Evolutionary conservation across 2,329 filamentous ascomycete species (phyloP).

Genomic region (Xylaria sp.): DNA sequence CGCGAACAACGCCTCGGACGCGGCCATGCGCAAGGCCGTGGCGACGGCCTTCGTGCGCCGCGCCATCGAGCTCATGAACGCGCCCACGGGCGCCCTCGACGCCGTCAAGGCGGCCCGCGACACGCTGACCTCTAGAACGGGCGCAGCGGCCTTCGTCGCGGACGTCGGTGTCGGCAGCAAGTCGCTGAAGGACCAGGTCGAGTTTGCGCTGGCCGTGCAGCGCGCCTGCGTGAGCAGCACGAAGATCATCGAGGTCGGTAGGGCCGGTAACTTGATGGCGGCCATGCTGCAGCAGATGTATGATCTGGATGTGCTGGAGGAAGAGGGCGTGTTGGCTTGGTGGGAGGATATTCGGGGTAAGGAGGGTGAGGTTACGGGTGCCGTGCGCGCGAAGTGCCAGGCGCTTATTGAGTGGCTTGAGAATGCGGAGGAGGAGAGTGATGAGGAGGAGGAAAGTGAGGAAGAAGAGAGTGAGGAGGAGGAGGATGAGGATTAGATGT

Average conservation of each 20-base stretch:
- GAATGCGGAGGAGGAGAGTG: constrained; percentile 67
- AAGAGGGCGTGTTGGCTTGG: constrained; percentile 84
- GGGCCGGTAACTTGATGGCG: constrained; percentile 61
- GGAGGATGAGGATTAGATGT: constrained; percentile 1
- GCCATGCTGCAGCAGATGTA: constrained; percentile 81
- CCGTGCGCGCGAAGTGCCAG: constrained; percentile 66
- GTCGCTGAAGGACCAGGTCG: constrained; percentile 70
- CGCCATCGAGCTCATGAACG: constrained; percentile 61
- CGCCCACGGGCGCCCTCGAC: constrained; percentile 49
- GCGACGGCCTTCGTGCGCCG: constrained; percentile 80
- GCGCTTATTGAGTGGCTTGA: constrained; percentile 80
- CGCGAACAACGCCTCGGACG: constrained; percentile 82
- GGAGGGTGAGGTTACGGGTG: constrained; percentile 62
- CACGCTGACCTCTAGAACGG: constrained; percentile 50
- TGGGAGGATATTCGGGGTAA: constrained; percentile 69
- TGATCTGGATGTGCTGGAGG: constrained; percentile 76
- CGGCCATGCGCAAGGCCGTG: constrained; percentile 80
- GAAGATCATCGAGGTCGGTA: constrained; percentile 50
- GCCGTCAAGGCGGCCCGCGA: constrained; percentile 60
- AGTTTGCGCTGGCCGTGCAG: constrained; percentile 78
- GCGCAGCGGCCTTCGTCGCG: constrained; percentile 50
- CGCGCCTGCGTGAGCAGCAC: constrained; percentile 64
- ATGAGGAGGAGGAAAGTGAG: constrained; percentile 55
- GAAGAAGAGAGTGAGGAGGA: constrained; percentile 28
- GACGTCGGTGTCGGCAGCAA: constrained; percentile 60